Percentiles rank a stretch among this genome's conserved stretches.
phyloP scores from a whole-genome alignment of 1,284 basidiomycete genomes.

The Tetrapyrgos nigripes region DNA sequence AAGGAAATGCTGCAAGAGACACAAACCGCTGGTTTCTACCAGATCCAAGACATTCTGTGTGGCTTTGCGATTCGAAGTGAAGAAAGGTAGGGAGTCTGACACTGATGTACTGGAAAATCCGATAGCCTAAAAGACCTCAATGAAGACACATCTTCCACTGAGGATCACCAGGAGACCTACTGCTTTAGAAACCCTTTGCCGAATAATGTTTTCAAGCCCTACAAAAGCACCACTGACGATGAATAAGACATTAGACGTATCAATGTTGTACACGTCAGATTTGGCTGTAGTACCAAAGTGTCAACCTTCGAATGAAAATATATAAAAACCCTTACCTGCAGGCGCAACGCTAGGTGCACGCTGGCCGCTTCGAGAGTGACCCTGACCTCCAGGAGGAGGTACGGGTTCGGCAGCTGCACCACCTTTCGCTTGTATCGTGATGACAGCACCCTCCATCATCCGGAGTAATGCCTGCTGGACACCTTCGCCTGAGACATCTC shows the following conservation, averaged over 20 bases:
- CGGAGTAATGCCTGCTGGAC: slow-evolving; percentile 93
- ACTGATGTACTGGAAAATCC: slow-evolving; percentile 83
- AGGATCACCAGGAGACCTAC: slow-evolving; percentile 49
- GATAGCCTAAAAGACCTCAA: slow-evolving; percentile 67
- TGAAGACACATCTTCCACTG: neutral
- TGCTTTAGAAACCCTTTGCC: slow-evolving; percentile 81
- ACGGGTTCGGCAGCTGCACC: slow-evolving; percentile 49
- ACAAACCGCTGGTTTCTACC: slow-evolving; percentile 70
- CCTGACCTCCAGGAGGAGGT: slow-evolving; percentile 46
- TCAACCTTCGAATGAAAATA: neutral
- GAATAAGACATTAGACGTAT: slow-evolving; percentile 91
- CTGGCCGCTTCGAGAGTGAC: slow-evolving; percentile 53
- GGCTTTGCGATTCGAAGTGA: slow-evolving; percentile 70
- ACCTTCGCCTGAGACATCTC: slow-evolving; percentile 95
- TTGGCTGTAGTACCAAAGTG: slow-evolving; percentile 50
- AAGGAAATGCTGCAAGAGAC: slow-evolving; percentile 13
- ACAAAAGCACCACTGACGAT: slow-evolving; percentile 95
- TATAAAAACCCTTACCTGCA: slow-evolving; percentile 37
- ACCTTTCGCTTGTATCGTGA: slow-evolving; percentile 83
- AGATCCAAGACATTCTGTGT: slow-evolving; percentile 62
- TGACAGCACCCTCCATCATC: slow-evolving; percentile 91
- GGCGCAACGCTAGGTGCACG: slow-evolving; percentile 37
- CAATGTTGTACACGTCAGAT: slow-evolving; percentile 75
- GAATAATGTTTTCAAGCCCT: slow-evolving; percentile 85
- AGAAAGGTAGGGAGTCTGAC: slow-evolving; percentile 64